phyloP scores from a whole-genome alignment of 306 rosid species.

The Hippophae gyantsensis region DNA sequence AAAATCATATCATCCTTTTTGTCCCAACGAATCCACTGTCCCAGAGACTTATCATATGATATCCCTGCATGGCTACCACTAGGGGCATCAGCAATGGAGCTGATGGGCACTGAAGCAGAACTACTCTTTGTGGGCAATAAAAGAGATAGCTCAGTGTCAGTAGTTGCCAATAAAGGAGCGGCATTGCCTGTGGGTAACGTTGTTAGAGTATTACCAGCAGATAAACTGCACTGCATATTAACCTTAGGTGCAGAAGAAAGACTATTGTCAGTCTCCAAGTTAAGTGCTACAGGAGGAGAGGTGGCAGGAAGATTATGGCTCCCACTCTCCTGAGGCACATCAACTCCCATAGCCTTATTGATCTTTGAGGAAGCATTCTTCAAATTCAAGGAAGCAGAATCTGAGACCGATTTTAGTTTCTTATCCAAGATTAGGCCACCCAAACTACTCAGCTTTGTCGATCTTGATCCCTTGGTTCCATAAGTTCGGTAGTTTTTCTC shows the following conservation, averaged over 20 bases:
- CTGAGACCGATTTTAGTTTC: constrained; percentile 34
- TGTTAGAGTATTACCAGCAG: too few species aligned
- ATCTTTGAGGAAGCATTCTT: constrained; percentile 25
- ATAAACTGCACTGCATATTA: too few species aligned
- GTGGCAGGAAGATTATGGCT: too few species aligned
- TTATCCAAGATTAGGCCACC: constrained; percentile 38
- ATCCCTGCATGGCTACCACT: constrained; percentile 35
- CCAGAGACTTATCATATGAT: constrained; percentile 36
- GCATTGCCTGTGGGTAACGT: too few species aligned
- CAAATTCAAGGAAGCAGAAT: constrained; percentile 22
- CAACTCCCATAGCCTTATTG: constrained; percentile 11
- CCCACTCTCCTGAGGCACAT: too few species aligned
- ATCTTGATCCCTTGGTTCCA: constrained; percentile 37
- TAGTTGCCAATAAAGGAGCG: too few species aligned
- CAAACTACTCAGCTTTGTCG: constrained; percentile 28
- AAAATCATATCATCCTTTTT: constrained; percentile 40
- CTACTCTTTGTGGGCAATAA: background rate
- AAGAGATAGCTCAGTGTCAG: too few species aligned
- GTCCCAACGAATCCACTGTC: constrained; percentile 33
- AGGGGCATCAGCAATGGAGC: constrained; percentile 7
- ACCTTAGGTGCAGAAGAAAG: too few species aligned
- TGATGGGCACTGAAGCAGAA: constrained; percentile 18
- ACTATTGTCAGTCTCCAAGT: too few species aligned
- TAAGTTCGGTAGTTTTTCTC: constrained; percentile 38
- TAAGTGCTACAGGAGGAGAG: too few species aligned